Evolutionary conservation across 129 eudicot genomes (phyloP).

Genomic region (Oenanthe sinensis): DNA sequence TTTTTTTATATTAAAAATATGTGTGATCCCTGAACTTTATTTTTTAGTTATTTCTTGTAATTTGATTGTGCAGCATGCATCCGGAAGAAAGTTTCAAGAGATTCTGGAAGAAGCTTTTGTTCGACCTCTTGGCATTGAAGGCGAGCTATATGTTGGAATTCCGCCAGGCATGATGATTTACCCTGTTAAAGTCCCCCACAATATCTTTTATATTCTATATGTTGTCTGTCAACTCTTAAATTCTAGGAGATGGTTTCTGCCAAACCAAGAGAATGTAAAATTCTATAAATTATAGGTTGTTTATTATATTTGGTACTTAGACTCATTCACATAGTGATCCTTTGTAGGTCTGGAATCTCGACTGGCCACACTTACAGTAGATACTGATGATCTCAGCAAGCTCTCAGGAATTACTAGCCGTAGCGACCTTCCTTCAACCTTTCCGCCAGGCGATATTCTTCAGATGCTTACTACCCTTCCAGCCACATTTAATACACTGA

Average conservation of each 20-base stretch:
- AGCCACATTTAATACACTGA: constrained; percentile 62
- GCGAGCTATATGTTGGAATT: constrained; percentile 93
- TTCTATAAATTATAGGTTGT: neutral
- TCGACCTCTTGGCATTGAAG: constrained; percentile 64
- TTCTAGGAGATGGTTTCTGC: neutral
- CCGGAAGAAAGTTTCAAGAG: constrained; percentile 79
- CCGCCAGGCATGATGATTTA: constrained; percentile 64
- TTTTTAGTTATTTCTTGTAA: neutral
- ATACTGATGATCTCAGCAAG: constrained; percentile 42
- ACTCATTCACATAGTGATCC: neutral
- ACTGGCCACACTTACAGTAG: constrained; percentile 72
- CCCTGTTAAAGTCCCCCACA: too few relatives aligned
- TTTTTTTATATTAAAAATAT: neutral
- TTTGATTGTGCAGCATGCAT: constrained; percentile 51
- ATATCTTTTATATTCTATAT: neutral
- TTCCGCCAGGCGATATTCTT: constrained; percentile 37
- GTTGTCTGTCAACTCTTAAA: neutral
- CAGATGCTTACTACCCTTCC: constrained; percentile 44
- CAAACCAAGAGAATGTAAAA: neutral
- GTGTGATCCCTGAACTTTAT: neutral
- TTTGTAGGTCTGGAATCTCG: constrained; percentile 90
- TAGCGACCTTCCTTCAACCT: constrained; percentile 54
- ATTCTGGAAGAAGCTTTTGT: constrained; percentile 80
- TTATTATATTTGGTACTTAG: neutral
- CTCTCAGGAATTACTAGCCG: constrained; percentile 22